Conservation (phyloP, 345 rosid species). For the Excoecaria agallocha region DNA sequence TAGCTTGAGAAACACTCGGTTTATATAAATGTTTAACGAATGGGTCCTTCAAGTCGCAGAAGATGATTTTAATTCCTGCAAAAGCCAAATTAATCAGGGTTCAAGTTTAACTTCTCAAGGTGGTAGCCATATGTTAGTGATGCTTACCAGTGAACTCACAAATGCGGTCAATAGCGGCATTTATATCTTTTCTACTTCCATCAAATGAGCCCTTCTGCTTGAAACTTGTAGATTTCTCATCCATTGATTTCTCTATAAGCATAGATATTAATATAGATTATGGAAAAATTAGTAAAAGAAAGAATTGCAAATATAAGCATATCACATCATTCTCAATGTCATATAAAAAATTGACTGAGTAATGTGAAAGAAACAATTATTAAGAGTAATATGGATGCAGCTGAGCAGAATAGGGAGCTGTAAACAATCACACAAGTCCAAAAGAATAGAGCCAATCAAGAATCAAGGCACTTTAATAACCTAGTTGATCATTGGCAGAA, state of each 20-base stretch:
- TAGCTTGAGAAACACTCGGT: slow-evolving; percentile 65
- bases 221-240: slow-evolving; percentile 63
- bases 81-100: slow-evolving; percentile 22
- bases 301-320: not conserved
- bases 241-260: slow-evolving; percentile 50
- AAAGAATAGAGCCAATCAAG: not conserved
- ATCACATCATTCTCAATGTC: not conserved
- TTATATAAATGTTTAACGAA: slow-evolving; percentile 79
- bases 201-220: slow-evolving; percentile 74
- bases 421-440: not conserved
- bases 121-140: slow-evolving; percentile 10
- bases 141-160: slow-evolving; percentile 81
- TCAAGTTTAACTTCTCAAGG: slow-evolving; percentile 8
- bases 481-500: not conserved
- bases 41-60: slow-evolving; percentile 86
- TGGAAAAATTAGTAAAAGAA: not conserved
- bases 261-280: slow-evolving; percentile 10
- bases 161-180: slow-evolving; percentile 81
- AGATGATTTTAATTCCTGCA: slow-evolving; percentile 87
- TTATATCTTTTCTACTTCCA: slow-evolving; percentile 83
- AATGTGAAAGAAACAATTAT: not conserved
- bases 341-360: not conserved
- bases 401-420: not conserved
- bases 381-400: not conserved
- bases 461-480: not conserved